Base-by-base conservation (phyloP, 1,284 basidiomycete species). In the Leccinum subrobustum region DNA sequence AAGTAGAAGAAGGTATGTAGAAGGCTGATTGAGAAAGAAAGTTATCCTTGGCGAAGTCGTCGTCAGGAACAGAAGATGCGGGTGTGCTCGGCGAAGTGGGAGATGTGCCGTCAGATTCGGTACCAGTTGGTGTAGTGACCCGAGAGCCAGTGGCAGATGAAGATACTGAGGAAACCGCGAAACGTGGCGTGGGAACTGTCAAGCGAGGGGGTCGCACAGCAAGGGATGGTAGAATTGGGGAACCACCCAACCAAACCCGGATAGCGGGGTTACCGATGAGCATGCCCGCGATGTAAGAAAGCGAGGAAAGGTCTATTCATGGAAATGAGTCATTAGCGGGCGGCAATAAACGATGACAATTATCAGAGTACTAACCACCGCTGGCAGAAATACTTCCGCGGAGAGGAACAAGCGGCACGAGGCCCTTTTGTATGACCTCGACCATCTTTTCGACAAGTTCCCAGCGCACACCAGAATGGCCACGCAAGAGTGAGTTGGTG, bases 401-500 rank as follows among this genome's bases (percentile, higher is more conserved):
- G 5, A 95, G 78, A n/a, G 93, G 93, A 2, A 95, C 90, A 31
- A 94, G 76, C 0, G 93, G 92, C 0, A 87, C 91, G 67, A 95
- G 83, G 66, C 91, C 86, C 63, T 86, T 85, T 52, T 80, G 76
- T 55, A 96, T 82, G 57, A 95, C 82, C 37, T 84, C 81, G 60
- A 83, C 83, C 85, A 95, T 92, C 68, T 87, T 87, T 72, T 93
- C 82, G 60, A 95, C 83, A 42, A 95, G 83, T 64, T 89, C 85
- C 82, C 88, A 89, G 23, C 93, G 83, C 8, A 95, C 88, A 52
- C 91, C 93, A 37, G 91, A 93, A 76, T 95, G 93, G 0, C 92
- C 93, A n/a, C 92, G 86, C 58, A 93, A 84, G 56, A 94, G 83
- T 2, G 91, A 93, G 77, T 95, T 95, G 79, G 92, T 88, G 65